Evolutionary conservation across 345 rosid genomes (phyloP).

Genomic region (Iberis pinnata): DNA sequence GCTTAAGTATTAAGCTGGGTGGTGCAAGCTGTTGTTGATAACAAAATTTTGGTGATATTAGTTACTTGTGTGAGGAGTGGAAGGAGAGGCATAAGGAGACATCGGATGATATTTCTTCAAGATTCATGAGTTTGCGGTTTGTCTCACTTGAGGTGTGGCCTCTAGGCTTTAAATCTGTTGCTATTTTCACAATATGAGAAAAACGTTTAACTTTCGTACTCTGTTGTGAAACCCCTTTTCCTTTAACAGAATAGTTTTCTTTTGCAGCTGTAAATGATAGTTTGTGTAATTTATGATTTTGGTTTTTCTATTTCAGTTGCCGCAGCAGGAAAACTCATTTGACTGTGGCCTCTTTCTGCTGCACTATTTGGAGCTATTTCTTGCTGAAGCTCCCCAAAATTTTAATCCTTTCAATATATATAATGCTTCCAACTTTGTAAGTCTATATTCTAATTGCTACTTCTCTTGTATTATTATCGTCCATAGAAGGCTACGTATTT

Average conservation of each 20-base stretch:
- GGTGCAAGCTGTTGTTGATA: constrained; percentile 20
- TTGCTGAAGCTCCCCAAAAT: constrained; percentile 65
- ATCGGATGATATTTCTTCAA: constrained; percentile 58
- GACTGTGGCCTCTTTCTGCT: constrained; percentile 96
- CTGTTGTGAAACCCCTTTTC: not conserved
- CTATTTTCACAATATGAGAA: not conserved
- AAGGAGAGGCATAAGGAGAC: constrained; percentile 67
- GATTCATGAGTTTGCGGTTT: constrained; percentile 81
- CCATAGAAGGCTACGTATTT: not conserved
- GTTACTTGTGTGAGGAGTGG: constrained; percentile 95
- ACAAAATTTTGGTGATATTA: constrained; percentile 28
- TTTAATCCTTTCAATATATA: constrained; percentile 72
- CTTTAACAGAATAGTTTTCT: not conserved
- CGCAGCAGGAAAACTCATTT: constrained; percentile 94
- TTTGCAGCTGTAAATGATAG: constrained; percentile 11
- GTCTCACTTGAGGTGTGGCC: constrained; percentile 78
- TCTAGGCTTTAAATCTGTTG: constrained; percentile 12
- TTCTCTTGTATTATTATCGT: too few relatives aligned
- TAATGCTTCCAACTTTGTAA: constrained; percentile 68
- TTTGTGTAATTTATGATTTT: constrained; percentile 31
- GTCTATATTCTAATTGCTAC: constrained; percentile 25
- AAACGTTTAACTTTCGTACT: not conserved
- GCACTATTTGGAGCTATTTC: constrained; percentile 87
- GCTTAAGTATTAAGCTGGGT: constrained; percentile 5
- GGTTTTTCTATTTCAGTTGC: constrained; percentile 53